Evolutionary conservation across 1,139 yeast species (phyloP).

Genomic region (Taphrina pruni): DNA sequence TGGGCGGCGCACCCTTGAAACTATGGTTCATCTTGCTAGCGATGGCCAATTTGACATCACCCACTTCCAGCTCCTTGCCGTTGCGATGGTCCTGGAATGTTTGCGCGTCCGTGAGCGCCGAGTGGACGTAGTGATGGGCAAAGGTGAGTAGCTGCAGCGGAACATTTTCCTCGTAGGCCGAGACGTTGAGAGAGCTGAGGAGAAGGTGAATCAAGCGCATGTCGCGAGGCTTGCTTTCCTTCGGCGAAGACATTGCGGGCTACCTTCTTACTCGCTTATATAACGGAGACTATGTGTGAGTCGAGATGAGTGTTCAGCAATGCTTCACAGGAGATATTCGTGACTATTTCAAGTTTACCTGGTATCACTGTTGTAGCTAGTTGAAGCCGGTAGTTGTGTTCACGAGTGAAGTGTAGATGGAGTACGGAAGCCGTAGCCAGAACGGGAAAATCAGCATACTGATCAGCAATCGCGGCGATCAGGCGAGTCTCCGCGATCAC

Average conservation of each 20-base stretch:
- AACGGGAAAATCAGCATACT: not conserved
- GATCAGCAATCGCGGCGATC: not conserved
- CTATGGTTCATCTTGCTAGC: conserved; percentile 93
- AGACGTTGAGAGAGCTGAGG: conserved; percentile 91
- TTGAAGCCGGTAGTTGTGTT: not conserved
- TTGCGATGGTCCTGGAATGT: conserved; percentile 19
- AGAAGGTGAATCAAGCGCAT: conserved; percentile 87
- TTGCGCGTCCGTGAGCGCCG: conserved; percentile 27
- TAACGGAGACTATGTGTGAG: too few species aligned
- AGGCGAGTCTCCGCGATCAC: too few species aligned
- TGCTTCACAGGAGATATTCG: too few species aligned
- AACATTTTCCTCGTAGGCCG: conserved; percentile 91
- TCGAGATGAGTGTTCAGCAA: too few species aligned
- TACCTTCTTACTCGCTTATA: not conserved
- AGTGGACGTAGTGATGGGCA: conserved; percentile 60
- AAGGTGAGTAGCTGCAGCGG: conserved; percentile 95
- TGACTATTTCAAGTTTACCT: too few species aligned
- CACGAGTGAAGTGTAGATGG: not conserved
- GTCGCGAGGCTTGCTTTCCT: conserved; percentile 67
- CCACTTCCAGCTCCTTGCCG: conserved; percentile 54
- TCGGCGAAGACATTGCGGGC: conserved; percentile 22
- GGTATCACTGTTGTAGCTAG: not conserved
- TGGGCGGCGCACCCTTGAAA: conserved; percentile 94
- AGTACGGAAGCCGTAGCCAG: not conserved
- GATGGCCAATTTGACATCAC: conserved; percentile 88